Base-by-base conservation (phyloP, 108 stramenopile genomes). In the Pseudonitzschia delicatissima region DNA sequence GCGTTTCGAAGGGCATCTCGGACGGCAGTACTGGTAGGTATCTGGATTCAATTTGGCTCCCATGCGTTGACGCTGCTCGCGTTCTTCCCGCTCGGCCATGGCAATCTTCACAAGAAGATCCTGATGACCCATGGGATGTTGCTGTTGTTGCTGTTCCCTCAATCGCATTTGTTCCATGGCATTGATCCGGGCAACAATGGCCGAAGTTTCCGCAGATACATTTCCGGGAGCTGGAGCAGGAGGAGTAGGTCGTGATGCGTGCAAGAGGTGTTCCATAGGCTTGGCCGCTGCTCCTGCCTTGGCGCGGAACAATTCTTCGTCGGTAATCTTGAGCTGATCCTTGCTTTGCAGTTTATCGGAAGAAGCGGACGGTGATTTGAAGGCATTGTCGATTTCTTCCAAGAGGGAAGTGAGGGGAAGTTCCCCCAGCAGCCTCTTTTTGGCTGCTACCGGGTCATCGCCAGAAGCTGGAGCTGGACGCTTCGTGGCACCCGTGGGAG, bases 371-470 rank as follows among this genome's bases (percentile, higher is more conserved):
- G 53, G 9, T 12, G 31, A 55, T 55, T 29, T 27, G 31, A 55
- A 55, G 8, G 53, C 53, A 33, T 55, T 55, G n/a, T 55, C 53
- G 32, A 55, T 27, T 31, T 55, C 53, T 15, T 55, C 5, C 23
- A 55, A 29, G 13, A 55, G n/a, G 12, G 53, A 55, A 3, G 53
- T 31, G 5, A 55, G 17, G 4, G 29, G 29, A 12, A 28, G 5
- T 32, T 31, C n/a, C 31, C n/a, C n/a, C n/a, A n/a, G n/a, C n/a
- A n/a, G n/a, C n/a, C 23, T 18, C 3, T 23, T 48, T 48, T 48
- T 23, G 47, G 4, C 20, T 7, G 2, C 7, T 48, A 2, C 47
- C 20, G 47, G 7, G 2, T 18, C 13, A 18, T 21, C 47, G 20
- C 2, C 23, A 6, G 45, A 15, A 4, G 45, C 5, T 15, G n/a